phyloP scores from a whole-genome alignment of 768 basidiomycete species.

The Tulasnella sp. region DNA sequence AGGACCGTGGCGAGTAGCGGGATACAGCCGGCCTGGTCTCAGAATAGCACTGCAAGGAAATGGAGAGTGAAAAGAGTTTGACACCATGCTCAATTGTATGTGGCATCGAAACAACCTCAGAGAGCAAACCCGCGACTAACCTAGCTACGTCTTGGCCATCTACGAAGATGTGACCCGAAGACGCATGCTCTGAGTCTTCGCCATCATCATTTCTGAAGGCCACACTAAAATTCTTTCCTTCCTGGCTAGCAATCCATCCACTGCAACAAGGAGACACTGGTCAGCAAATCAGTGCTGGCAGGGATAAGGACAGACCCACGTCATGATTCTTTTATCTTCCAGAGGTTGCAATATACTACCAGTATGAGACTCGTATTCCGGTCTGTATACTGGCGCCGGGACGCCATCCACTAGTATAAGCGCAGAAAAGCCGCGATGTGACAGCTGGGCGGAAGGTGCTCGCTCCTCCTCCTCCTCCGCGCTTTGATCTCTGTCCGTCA shows the following conservation, averaged over 20 bases:
- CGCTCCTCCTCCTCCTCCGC: not conserved
- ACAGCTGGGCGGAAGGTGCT: not conserved
- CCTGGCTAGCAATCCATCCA: slow-evolving; percentile 1
- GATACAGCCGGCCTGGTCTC: not conserved
- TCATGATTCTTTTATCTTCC: slow-evolving; percentile 1
- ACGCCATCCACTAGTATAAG: not conserved
- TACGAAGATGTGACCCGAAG: slow-evolving; percentile 1
- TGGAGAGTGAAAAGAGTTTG: not conserved
- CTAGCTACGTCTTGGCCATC: slow-evolving; percentile 5
- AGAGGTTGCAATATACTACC: not conserved
- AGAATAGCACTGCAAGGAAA: slow-evolving; percentile 1
- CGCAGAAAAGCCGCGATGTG: slow-evolving; percentile 1
- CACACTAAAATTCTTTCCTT: slow-evolving; percentile 5
- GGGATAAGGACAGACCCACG: not conserved
- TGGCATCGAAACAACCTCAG: not conserved
- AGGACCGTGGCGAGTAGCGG: not conserved
- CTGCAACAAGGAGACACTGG: not conserved
- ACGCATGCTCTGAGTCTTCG: slow-evolving; percentile 2
- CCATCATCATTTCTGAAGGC: slow-evolving; percentile 3
- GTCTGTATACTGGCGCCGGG: not conserved
- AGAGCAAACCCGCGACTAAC: not conserved
- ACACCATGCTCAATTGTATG: not conserved
- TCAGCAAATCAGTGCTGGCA: not conserved
- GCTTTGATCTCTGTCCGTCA: not conserved
- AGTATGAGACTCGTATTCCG: not conserved